Evolutionary conservation across 768 basidiomycete genomes (phyloP).

Genomic region (Tulasnella calospora): DNA sequence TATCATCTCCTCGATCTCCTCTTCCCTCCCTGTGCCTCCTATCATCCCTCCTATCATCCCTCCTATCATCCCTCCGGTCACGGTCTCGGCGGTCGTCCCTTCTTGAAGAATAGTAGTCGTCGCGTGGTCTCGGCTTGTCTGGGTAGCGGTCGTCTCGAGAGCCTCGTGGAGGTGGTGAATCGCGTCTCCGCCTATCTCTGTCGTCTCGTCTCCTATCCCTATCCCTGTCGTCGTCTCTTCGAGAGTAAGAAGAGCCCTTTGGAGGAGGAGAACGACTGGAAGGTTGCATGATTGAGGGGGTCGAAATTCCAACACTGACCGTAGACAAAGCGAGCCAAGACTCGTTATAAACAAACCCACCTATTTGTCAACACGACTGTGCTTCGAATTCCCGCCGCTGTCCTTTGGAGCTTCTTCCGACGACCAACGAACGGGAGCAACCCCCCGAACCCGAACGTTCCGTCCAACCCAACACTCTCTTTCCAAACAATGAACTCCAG

Average conservation of each 20-base stretch:
- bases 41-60: conserved; percentile 19
- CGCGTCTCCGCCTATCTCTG: conserved; percentile 23
- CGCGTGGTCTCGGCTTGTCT: neutral
- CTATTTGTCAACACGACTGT: neutral
- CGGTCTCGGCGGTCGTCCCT: conserved; percentile 26
- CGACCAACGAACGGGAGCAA: neutral
- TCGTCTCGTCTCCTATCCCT: conserved; percentile 8
- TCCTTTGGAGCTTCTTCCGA: neutral
- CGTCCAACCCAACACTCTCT: neutral
- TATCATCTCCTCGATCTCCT: conserved; percentile 35
- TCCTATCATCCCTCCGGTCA: conserved; percentile 25
- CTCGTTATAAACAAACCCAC: conserved; percentile 3
- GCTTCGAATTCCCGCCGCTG: conserved; percentile 3
- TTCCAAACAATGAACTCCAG: neutral
- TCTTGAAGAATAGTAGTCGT: neutral
- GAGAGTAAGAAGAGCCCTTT: neutral
- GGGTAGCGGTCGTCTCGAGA: conserved; percentile 15
- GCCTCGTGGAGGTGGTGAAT: conserved; percentile 16
- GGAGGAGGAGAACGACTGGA: conserved; percentile 8
- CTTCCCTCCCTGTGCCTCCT: conserved; percentile 27
- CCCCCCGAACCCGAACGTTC: neutral
- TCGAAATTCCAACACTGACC: neutral
- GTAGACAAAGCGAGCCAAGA: neutral
- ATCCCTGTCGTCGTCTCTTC: conserved; percentile 22
- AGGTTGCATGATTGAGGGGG: neutral